Percentiles rank a stretch among this genome's conserved stretches.
Evolutionary conservation across 1,139 yeast species (phyloP).

Genomic region (Magnusiomyces clavatus): DNA sequence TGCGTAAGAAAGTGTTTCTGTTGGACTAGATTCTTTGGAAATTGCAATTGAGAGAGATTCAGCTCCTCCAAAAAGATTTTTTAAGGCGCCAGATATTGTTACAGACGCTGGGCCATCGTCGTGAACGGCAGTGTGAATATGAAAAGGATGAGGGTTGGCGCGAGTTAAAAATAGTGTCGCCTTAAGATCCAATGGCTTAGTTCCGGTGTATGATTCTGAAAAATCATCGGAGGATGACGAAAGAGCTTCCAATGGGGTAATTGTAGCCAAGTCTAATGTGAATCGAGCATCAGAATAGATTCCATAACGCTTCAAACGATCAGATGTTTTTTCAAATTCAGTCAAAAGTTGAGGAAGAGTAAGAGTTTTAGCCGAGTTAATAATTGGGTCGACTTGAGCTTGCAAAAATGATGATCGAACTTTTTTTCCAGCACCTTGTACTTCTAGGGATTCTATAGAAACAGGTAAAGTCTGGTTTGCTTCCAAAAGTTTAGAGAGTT

Average conservation of each 20-base stretch:
- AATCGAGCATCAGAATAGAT: constrained; percentile 42
- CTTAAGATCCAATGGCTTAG: constrained; percentile 17
- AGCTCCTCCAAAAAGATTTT: constrained; percentile 83
- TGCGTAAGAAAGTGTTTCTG: constrained; percentile 41
- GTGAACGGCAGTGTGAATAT: constrained; percentile 90
- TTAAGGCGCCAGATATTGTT: constrained; percentile 40
- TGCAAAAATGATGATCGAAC: constrained; percentile 45
- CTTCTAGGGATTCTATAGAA: constrained; percentile 36
- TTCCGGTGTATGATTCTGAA: constrained; percentile 14
- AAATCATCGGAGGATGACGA: constrained; percentile 7
- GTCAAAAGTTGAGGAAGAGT: constrained; percentile 26
- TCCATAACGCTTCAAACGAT: constrained; percentile 31
- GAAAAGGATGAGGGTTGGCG: constrained; percentile 50
- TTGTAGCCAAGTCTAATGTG: constrained; percentile 31
- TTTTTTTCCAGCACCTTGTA: constrained; percentile 45
- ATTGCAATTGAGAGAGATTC: constrained; percentile 74
- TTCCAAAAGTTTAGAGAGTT: constrained; percentile 6
- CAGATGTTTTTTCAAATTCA: constrained; percentile 28
- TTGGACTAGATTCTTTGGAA: constrained; percentile 69
- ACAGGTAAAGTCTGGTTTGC: constrained; percentile 16
- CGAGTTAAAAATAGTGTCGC: constrained; percentile 21
- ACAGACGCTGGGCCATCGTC: constrained; percentile 73
- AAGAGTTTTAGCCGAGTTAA: constrained; percentile 26
- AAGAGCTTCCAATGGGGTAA: constrained; percentile 15
- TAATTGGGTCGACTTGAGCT: constrained; percentile 49